Conservation (phyloP, 768 basidiomycete species). For the Tephrocybe sp. region DNA sequence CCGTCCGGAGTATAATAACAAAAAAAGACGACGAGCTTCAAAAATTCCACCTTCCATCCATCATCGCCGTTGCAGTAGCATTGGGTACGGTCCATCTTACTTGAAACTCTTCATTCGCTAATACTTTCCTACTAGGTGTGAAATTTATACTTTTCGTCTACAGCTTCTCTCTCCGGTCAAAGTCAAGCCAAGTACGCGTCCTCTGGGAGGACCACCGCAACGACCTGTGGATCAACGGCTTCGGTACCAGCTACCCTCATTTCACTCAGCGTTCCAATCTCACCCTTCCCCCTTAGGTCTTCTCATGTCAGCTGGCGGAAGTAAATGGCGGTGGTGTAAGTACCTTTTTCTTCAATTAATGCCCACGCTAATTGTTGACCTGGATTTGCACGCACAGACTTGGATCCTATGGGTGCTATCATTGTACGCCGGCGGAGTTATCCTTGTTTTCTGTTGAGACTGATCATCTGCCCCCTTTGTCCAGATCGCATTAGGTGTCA, state of each 20-base stretch:
- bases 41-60: constrained; percentile 75
- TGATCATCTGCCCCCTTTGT: constrained; percentile 7
- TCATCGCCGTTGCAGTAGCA: constrained; percentile 82
- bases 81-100: constrained; percentile 52
- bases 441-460: constrained; percentile 7
- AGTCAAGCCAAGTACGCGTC: constrained; percentile 90
- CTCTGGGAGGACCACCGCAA: constrained; percentile 97
- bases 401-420: constrained; percentile 79
- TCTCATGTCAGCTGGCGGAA: constrained; percentile 82
- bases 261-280: constrained; percentile 5
- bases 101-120: constrained; percentile 2
- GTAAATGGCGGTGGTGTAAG: constrained; percentile 81
- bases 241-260: constrained; percentile 46
- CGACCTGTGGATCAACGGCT: constrained; percentile 83
- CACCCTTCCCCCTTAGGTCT: constrained; percentile 49
- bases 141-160: constrained; percentile 89
- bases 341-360: constrained; percentile 16
- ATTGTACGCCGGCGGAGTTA: constrained; percentile 51
- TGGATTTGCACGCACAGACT: constrained; percentile 49
- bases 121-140: constrained; percentile 46
- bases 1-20: constrained; percentile 67
- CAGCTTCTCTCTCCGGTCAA: constrained; percentile 74
- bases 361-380: no score
- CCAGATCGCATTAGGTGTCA: constrained; percentile 80
- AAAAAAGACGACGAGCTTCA: constrained; percentile 53